These are phyloP conservation scores for Balamuthia mandrillaris DNA, from an alignment of 208 protist species.

Conservation along the genomic window DNA sequence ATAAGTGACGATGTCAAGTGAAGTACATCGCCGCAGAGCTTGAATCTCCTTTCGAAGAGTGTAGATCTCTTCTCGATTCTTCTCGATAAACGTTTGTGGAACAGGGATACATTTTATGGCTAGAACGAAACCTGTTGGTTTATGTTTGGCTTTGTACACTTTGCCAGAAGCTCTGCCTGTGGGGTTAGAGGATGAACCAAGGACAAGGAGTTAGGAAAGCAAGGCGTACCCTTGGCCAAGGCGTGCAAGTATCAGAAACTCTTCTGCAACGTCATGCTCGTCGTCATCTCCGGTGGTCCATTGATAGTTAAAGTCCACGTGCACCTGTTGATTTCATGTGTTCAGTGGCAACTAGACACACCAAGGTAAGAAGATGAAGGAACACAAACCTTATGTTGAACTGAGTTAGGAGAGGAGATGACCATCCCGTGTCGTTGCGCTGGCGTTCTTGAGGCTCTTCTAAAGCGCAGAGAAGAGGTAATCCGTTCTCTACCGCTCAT, in stretches of 20 bases:
- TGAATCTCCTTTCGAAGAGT: slow-evolving; percentile 27
- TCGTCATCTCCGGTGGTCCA: slow-evolving; percentile 23
- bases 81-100: not conserved
- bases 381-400: too few species aligned
- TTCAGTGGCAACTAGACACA: too few species aligned
- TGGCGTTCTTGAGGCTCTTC: too few species aligned
- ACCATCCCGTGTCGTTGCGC: too few species aligned
- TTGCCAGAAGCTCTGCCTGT: slow-evolving; percentile 25
- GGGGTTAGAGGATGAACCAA: not conserved
- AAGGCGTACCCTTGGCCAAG: slow-evolving; percentile 11
- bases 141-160: slow-evolving; percentile 41
- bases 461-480: too few species aligned
- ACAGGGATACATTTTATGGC: slow-evolving; percentile 37
- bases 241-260: slow-evolving; percentile 8
- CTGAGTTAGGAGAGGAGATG: too few species aligned
- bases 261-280: too few species aligned
- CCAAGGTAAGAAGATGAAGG: too few species aligned
- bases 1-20: slow-evolving; percentile 14
- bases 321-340: too few species aligned
- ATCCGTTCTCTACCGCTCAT: too few species aligned
- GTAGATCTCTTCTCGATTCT: slow-evolving; percentile 22
- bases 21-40: slow-evolving; percentile 7
- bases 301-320: slow-evolving; percentile 39
- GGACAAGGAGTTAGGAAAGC: not conserved
- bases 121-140: slow-evolving; percentile 20